Base-by-base conservation (phyloP, 352 stramenopile genomes). In the Thraustochytrium striatum region DNA sequence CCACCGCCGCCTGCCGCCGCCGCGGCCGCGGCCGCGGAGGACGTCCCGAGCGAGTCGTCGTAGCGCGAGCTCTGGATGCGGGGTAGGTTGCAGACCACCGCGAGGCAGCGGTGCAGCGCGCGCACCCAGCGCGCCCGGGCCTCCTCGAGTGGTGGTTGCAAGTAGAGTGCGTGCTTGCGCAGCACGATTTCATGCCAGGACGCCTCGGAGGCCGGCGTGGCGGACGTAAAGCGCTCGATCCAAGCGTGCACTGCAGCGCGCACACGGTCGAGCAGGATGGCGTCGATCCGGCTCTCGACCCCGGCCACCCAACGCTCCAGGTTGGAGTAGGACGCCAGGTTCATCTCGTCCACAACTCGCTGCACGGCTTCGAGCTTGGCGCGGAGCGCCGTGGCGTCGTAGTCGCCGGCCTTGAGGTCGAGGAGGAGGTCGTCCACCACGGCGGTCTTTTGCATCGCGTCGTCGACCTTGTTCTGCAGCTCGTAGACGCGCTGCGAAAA, bases 381-480 rank as follows among this genome's bases (percentile, higher is more conserved):
- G 28, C 28, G 25, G 38, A 90, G 81, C 25, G 61, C 35, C 2
- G 65, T 69, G 13, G 41, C 57, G 53, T 61, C 58, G 61, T 85
- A 90, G n/a, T 69, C 38, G 87, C 82, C 97, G 82, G 19, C 73
- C 85, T 80, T 91, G 13, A 97, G 72, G 3, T 82, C 69, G 16
- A 84, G 85, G n/a, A 99, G 85, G 21, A 93, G 85, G 65, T 90
- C 85, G 55, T 98, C 90, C 68, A 98, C 93, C 19, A 94, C 92
- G 61, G 88, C 88, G 41, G 92, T 95, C 72, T 97, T 97, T 70
- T 91, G 83, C 35, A 96, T 82, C 32, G 99, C 86, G 35, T 98
- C 94, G 79, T 99, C 94, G 13, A 99, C 93, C 78, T 98, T 97
- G 75, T 99, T 96, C 78, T 99, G 95, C 53, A 99, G 89, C 41